Base-by-base conservation (phyloP, 129 eudicot genomes). In the Silybum marianum region DNA sequence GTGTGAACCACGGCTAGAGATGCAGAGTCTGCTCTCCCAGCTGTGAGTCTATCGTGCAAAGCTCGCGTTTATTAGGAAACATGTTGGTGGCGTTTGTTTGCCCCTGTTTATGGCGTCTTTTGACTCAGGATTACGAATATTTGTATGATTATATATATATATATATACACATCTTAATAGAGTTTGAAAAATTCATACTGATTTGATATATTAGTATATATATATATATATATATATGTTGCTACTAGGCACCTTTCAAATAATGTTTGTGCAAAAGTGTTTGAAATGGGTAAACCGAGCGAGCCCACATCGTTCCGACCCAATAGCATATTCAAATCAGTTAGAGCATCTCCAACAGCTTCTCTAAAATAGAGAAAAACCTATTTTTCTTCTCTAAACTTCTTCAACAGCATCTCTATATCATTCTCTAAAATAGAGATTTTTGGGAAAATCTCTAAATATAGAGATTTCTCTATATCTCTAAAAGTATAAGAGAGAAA, bases 1-100 rank as follows among this genome's bases (percentile, higher is more conserved):
- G 82, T 90, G 88, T 68, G 72, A 74, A 69, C 87, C 90, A 3
- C 83, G 91, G 2, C 51, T 79, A 28, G 34, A 30, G 14, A 72
- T 89, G 80, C 16, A 11, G 23, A 69, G 13, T 69, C 16, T 80
- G 21, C 60, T 84, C 6, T 38, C 54, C 0, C 36, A 67, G 6
- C 1, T 75, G 42, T 71, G 38, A 40, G 51, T 40, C n/a, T 10
- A 30, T 2, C 16, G 0, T 23, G 11, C 4, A 6, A n/a, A n/a
- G n/a, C n/a, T n/a, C n/a, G n/a, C n/a, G n/a, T n/a, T n/a, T n/a
- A n/a, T n/a, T n/a, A n/a, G n/a, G n/a, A n/a, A n/a, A n/a, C n/a
- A n/a, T n/a, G n/a, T n/a, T n/a, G n/a, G n/a, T n/a, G n/a, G n/a
- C n/a, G n/a, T n/a, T n/a, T n/a, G n/a, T n/a, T n/a, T n/a, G n/a